A percentile compares a stretch with the other conserved stretches of the same genome.
These are phyloP conservation scores for Ligustrum vulgare DNA, from an alignment of 257 asterid genomes.

Conservation along the genomic window DNA sequence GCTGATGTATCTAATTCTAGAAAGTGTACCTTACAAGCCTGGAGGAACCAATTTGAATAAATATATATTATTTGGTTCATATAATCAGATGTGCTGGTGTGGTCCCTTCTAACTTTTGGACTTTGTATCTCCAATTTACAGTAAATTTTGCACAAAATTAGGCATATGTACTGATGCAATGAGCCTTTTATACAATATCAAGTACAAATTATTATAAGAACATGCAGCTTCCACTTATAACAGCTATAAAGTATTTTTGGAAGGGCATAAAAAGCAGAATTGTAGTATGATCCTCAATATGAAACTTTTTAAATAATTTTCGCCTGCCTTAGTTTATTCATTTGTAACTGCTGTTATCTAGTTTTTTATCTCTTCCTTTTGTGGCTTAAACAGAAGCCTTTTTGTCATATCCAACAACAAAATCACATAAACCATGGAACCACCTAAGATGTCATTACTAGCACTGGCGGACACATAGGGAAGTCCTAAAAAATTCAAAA, in stretches of 20 bases:
- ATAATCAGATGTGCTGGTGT: constrained; percentile 31
- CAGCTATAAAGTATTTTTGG: background rate
- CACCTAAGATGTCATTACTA: background rate
- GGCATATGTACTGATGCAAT: background rate
- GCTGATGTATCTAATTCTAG: background rate
- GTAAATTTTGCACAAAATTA: constrained; percentile 1
- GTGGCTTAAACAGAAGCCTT: background rate
- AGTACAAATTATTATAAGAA: constrained; percentile 30
- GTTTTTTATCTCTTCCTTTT: background rate
- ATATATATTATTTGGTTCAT: background rate
- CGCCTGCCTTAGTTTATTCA: background rate
- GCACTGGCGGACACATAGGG: too few species aligned
- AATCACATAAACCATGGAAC: background rate
- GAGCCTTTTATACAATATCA: constrained; percentile 7
- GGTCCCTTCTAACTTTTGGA: constrained; percentile 53
- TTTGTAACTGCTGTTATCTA: background rate
- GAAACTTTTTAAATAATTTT: background rate
- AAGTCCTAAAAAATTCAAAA: too few species aligned
- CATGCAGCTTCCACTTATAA: constrained; percentile 26
- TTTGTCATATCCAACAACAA: background rate
- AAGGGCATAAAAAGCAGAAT: constrained; percentile 1
- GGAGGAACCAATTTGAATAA: background rate
- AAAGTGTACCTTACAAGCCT: background rate
- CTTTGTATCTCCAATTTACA: constrained; percentile 12
- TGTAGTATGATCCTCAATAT: background rate